These are phyloP conservation scores for Eucalyptus sp. DNA, from an alignment of 345 rosid species.

Conservation along the genomic window DNA sequence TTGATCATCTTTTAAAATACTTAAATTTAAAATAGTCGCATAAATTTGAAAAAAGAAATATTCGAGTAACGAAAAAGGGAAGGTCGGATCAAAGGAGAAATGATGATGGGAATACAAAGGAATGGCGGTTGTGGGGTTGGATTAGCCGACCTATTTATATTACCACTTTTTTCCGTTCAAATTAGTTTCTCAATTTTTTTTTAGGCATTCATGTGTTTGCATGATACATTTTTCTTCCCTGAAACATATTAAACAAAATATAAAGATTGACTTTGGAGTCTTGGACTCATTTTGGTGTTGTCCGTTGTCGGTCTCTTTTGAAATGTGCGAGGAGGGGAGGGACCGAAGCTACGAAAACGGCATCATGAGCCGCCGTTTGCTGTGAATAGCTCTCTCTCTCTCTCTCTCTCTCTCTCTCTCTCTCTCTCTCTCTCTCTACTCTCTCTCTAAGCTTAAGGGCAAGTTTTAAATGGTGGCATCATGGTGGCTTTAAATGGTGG, in stretches of 20 bases:
- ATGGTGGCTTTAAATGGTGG: slow-evolving; percentile 52
- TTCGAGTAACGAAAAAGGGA: neutral
- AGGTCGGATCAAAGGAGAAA: neutral
- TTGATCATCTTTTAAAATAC: neutral
- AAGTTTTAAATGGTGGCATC: slow-evolving; percentile 42
- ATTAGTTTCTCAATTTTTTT: neutral
- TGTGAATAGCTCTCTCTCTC: slow-evolving; percentile 1
- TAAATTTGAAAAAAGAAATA: neutral
- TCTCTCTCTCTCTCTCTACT: neutral
- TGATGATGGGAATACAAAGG: neutral
- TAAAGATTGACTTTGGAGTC: neutral
- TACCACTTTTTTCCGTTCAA: neutral
- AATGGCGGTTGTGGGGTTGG: neutral
- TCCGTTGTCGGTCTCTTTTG: neutral
- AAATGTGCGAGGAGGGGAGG: neutral
- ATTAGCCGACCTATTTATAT: neutral
- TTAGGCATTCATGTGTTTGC: neutral
- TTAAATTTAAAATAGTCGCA: neutral
- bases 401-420: neutral
- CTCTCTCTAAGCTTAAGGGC: neutral
- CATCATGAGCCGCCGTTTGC: slow-evolving; percentile 29
- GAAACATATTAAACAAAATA: neutral
- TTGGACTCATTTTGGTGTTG: neutral
- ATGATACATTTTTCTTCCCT: neutral
- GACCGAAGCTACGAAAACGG: slow-evolving; percentile 19